phyloP scores from a whole-genome alignment of 1,284 basidiomycete species.

The Boletus sp. region DNA sequence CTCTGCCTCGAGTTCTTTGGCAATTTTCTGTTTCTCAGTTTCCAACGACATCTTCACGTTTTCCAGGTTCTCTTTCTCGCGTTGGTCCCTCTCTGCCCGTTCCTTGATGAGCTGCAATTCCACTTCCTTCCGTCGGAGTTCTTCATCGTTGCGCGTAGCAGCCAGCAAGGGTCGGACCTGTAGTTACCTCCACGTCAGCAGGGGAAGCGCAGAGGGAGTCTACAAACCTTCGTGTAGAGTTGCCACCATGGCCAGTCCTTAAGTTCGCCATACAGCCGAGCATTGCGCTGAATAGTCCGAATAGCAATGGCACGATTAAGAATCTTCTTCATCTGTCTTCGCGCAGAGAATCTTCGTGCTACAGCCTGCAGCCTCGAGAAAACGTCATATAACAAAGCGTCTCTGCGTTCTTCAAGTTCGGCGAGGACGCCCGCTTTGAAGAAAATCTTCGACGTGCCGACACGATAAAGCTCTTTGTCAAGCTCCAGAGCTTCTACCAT shows the following conservation, averaged over 20 bases:
- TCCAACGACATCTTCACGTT: slow-evolving; percentile 76
- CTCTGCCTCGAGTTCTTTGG: slow-evolving; percentile 81
- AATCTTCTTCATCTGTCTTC: slow-evolving; percentile 92
- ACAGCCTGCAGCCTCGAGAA: slow-evolving; percentile 88
- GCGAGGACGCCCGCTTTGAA: slow-evolving; percentile 99
- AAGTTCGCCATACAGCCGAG: slow-evolving; percentile 84
- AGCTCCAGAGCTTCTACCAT: slow-evolving; percentile 92
- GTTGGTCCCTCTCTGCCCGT: slow-evolving; percentile 79
- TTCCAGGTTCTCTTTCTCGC: slow-evolving; percentile 76
- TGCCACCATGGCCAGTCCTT: slow-evolving; percentile 99
- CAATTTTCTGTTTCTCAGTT: slow-evolving; percentile 77
- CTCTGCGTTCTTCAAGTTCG: slow-evolving; percentile 93
- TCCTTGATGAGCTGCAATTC: slow-evolving; percentile 84
- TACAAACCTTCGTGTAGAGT: slow-evolving; percentile 80
- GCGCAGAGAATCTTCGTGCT: slow-evolving; percentile 80
- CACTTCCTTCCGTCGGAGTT: slow-evolving; percentile 83
- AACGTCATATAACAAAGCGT: slow-evolving; percentile 82
- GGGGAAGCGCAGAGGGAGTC: not conserved
- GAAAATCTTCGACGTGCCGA: slow-evolving; percentile 97
- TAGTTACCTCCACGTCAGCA: slow-evolving; percentile 7
- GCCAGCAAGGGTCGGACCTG: slow-evolving; percentile 88
- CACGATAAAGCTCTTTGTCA: slow-evolving; percentile 81
- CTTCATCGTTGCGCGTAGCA: slow-evolving; percentile 91
- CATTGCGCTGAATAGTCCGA: slow-evolving; percentile 91
- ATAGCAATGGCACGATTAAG: slow-evolving; percentile 91